Evolutionary conservation across 1,139 yeast species (phyloP).

Genomic region (Protomyces inouyei): DNA sequence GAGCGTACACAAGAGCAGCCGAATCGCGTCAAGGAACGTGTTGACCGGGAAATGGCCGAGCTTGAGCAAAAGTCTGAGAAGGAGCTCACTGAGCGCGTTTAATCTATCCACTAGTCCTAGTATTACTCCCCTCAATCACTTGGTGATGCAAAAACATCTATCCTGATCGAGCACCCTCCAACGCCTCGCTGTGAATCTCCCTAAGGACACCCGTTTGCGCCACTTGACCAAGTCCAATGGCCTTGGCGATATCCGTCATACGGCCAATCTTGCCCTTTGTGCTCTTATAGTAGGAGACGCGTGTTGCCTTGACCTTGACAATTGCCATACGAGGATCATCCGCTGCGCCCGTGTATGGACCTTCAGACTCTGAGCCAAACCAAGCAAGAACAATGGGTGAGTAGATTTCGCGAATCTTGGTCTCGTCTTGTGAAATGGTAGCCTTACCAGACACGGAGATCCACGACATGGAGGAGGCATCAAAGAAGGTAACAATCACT

Average conservation of each 20-base stretch:
- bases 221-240: slow-evolving; percentile 13
- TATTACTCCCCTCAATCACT: no score
- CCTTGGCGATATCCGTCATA: slow-evolving; percentile 24
- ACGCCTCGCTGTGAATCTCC: slow-evolving; percentile 14
- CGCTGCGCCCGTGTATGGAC: slow-evolving; percentile 18
- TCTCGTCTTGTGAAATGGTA: slow-evolving; percentile 11
- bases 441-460: slow-evolving; percentile 16
- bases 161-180: slow-evolving; percentile 23
- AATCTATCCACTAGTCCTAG: background rate
- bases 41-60: slow-evolving; percentile 1
- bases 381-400: slow-evolving; percentile 22
- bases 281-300: slow-evolving; percentile 16
- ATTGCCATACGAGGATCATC: slow-evolving; percentile 23
- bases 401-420: slow-evolving; percentile 17
- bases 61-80: background rate
- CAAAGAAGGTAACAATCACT: slow-evolving; percentile 17
- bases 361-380: slow-evolving; percentile 18
- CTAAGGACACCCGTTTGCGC: slow-evolving; percentile 22
- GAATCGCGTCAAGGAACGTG: slow-evolving; percentile 6
- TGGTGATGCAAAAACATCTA: no score
- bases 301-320: slow-evolving; percentile 10
- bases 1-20: background rate
- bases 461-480: slow-evolving; percentile 17
- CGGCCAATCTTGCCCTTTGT: slow-evolving; percentile 18
- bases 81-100: background rate